Percentiles rank a stretch among this genome's conserved stretches.
Evolutionary conservation across 768 basidiomycete genomes (phyloP).

Genomic region (Trametes gibbosa): DNA sequence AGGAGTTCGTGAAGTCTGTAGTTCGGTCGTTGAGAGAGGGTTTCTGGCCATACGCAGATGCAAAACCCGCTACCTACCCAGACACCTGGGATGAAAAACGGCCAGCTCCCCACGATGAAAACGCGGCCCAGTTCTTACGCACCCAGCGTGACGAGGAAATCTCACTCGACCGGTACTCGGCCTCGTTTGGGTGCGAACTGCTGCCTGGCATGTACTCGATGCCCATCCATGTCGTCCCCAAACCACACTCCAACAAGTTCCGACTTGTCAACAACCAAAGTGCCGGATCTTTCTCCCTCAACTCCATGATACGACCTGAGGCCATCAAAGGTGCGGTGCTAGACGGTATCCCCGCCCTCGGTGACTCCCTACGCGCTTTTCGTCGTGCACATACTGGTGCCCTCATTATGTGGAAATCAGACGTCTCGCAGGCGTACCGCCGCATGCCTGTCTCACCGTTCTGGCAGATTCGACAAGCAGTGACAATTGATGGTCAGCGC

Average conservation of each 20-base stretch:
- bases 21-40: conserved; percentile 27
- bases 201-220: too few relatives aligned
- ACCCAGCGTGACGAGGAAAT: conserved; percentile 20
- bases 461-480: conserved; percentile 35
- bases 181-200: conserved; percentile 33
- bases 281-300: conserved; percentile 24
- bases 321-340: too few relatives aligned
- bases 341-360: too few relatives aligned
- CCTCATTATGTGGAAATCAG: conserved; percentile 25
- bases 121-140: neutral
- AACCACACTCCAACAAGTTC: conserved; percentile 32
- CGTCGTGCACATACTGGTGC: neutral
- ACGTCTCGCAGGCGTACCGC: conserved; percentile 27
- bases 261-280: conserved; percentile 41
- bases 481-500: conserved; percentile 26
- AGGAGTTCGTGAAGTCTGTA: conserved; percentile 36
- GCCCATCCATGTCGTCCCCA: conserved; percentile 41
- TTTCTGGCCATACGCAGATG: too few relatives aligned
- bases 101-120: neutral
- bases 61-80: conserved; percentile 21
- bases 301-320: too few relatives aligned
- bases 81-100: conserved; percentile 21
- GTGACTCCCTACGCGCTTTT: conserved; percentile 5
- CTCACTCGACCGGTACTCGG: conserved; percentile 19
- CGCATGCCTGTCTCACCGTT: conserved; percentile 25